Percentiles rank a stretch among this genome's conserved stretches.
These are phyloP conservation scores for Lachnellula cervina DNA, from an alignment of 2,329 filamentous ascomycete genomes.

Conservation along the genomic window DNA sequence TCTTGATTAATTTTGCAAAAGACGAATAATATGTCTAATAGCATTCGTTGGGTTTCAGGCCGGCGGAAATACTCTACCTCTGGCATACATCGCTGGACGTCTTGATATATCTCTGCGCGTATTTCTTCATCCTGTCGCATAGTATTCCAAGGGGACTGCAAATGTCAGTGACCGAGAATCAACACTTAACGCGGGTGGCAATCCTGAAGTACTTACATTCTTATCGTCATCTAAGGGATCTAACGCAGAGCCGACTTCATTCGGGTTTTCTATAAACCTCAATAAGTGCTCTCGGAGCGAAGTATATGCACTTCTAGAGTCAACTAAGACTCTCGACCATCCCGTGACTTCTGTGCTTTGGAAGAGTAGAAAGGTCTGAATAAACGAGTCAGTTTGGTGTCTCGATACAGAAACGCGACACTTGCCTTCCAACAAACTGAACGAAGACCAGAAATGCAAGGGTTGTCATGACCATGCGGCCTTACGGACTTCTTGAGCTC, in stretches of 20 bases:
- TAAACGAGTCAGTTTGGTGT: not conserved
- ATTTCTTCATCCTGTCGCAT: slow-evolving; percentile 78
- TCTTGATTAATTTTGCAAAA: slow-evolving; percentile 90
- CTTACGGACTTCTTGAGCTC: slow-evolving; percentile 62
- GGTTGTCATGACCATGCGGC: slow-evolving; percentile 52
- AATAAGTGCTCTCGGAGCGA: slow-evolving; percentile 70
- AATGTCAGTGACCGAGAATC: slow-evolving; percentile 37
- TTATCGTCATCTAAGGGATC: slow-evolving; percentile 85
- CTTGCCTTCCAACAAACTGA: slow-evolving; percentile 89
- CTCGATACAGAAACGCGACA: not conserved
- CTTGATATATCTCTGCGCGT: slow-evolving; percentile 85
- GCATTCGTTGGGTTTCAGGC: slow-evolving; percentile 68
- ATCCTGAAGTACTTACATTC: slow-evolving; percentile 38
- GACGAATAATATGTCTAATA: slow-evolving; percentile 87
- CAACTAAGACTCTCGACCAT: slow-evolving; percentile 64
- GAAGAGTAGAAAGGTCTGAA: slow-evolving; percentile 75
- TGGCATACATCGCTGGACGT: slow-evolving; percentile 85
- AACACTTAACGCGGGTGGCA: slow-evolving; percentile 8
- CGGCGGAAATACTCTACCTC: slow-evolving; percentile 89
- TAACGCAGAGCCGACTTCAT: slow-evolving; percentile 66
- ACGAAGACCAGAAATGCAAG: slow-evolving; percentile 68
- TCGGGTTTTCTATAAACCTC: slow-evolving; percentile 77
- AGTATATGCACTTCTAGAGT: slow-evolving; percentile 69
- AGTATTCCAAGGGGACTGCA: slow-evolving; percentile 86
- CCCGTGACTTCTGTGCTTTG: slow-evolving; percentile 56